Base-by-base conservation (phyloP, 345 rosid genomes). In the Gynandropsis gynandra region DNA sequence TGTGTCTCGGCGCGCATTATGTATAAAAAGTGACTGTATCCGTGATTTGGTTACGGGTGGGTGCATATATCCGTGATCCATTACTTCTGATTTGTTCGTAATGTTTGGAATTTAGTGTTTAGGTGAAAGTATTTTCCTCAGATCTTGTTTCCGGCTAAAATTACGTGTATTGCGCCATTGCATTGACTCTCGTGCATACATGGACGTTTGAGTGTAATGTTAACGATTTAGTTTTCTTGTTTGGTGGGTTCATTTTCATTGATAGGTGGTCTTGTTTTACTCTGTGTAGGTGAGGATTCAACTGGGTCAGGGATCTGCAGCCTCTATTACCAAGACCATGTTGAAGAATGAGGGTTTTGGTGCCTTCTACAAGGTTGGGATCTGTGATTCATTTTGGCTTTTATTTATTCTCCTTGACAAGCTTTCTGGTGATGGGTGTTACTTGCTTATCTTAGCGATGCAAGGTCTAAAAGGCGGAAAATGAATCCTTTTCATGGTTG, bases 241-340 rank as follows among this genome's bases (percentile, higher is more conserved):
- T 33, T 36, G 40, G 3, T 10, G 9, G 40, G 3, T 36, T 36
- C n/a, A 36, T 7, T 7, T 36, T 7, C 40, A 36, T 9, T 35
- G 10, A 29, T 24, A 33, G 41, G 14, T 58, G 45, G 45, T 13
- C 32, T 21, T 59, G 64, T 54, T 24, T 58, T 40, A 52, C 18
- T 33, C 55, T 67, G 58, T 72, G 55, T 50, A 92, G 98, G 98
- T 92, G 85, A 87, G 98, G 59, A 92, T 92, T 67, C 98, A 92
- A 59, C 57, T 92, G 73, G 98, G 98, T 45, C 98, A 92, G 62
- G 98, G 98, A 61, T 83, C 97, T 13, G 97, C 98, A 9, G 88
- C 9, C 4, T 46, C 68, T 37, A 88, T 92, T 47, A 80, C 97
- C 37, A 80, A 56, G 56, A 85, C 7, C 67, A 88, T 92, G 98